A percentile compares a stretch with the other conserved stretches of the same genome.
These are phyloP conservation scores for Mycocentrospora acerina DNA, from an alignment of 2,329 filamentous ascomycete genomes.

Conservation along the genomic window DNA sequence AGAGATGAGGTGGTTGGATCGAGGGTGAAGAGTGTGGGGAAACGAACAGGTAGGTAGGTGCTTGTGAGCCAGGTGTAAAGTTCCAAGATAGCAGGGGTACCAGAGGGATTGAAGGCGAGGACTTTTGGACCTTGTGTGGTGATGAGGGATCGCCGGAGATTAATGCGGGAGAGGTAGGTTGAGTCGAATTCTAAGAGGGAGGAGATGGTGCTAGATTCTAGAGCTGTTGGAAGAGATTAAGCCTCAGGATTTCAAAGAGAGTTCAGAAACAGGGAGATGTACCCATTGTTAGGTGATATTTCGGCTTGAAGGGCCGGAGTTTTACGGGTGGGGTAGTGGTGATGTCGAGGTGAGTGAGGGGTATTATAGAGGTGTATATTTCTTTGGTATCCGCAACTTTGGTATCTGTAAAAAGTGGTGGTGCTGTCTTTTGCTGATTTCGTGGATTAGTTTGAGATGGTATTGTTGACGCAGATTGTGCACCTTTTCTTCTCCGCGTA, in stretches of 20 bases:
- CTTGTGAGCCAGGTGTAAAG: conserved; percentile 58
- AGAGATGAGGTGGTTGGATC: conserved; percentile 32
- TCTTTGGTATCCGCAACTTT: conserved; percentile 14
- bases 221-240: conserved; percentile 40
- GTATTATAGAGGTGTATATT: conserved; percentile 46
- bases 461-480: no score
- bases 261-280: conserved; percentile 8
- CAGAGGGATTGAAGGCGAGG: conserved; percentile 38
- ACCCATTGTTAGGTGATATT: conserved; percentile 67
- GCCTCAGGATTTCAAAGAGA: no score
- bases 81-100: conserved; percentile 54
- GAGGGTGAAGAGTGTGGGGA: conserved; percentile 55
- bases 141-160: conserved; percentile 53
- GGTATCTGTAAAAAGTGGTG: no score
- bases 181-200: conserved; percentile 61
- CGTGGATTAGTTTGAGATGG: no score
- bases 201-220: conserved; percentile 55
- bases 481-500: no score
- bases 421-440: no score
- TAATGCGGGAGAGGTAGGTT: conserved; percentile 56
- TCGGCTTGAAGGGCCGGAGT: conserved; percentile 60
- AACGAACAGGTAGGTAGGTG: conserved; percentile 59
- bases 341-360: conserved; percentile 55
- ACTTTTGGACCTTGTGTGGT: conserved; percentile 46
- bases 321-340: conserved; percentile 53